Evolutionary conservation across 192 early-diverging fungal genomes (phyloP).

Genomic region (Chytriomyces sp.): DNA sequence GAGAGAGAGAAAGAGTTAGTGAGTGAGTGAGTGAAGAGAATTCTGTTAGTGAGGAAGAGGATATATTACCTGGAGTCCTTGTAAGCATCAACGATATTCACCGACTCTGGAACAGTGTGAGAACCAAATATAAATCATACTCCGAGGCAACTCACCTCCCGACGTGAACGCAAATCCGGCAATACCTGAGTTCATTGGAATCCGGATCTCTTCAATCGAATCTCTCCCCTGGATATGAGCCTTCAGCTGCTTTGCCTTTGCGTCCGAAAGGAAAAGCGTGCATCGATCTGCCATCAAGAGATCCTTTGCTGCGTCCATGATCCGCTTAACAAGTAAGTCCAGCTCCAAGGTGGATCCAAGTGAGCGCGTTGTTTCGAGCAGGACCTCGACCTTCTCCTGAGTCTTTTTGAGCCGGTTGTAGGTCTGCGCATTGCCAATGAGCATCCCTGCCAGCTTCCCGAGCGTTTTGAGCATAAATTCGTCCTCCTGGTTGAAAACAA

Average conservation of each 20-base stretch:
- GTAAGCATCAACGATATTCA: slow-evolving; percentile 56
- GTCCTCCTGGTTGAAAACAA: slow-evolving; percentile 49
- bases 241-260: slow-evolving; percentile 44
- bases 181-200: slow-evolving; percentile 47
- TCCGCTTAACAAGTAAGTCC: slow-evolving; percentile 48
- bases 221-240: slow-evolving; percentile 51
- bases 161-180: slow-evolving; percentile 54
- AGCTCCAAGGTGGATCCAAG: slow-evolving; percentile 53
- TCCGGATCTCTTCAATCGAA: slow-evolving; percentile 48
- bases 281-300: slow-evolving; percentile 53
- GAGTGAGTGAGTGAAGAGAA: no score
- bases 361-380: slow-evolving; percentile 55
- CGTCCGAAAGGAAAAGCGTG: slow-evolving; percentile 52
- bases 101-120: slow-evolving; percentile 35
- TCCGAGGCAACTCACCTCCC: slow-evolving; percentile 34
- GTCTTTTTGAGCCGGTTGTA: slow-evolving; percentile 54
- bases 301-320: slow-evolving; percentile 60
- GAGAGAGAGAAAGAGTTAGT: neutral
- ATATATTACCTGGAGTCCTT: slow-evolving; percentile 42
- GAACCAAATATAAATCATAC: neutral
- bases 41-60: neutral
- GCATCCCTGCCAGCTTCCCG: slow-evolving; percentile 34
- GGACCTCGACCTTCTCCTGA: slow-evolving; percentile 58
- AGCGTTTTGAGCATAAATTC: slow-evolving; percentile 46
- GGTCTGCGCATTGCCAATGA: slow-evolving; percentile 49